Evolutionary conservation across 2,329 filamentous ascomycete genomes (phyloP), one percentile per base, ranked within the genome.

Genomic region (Microdochium bolleyi): DNA sequence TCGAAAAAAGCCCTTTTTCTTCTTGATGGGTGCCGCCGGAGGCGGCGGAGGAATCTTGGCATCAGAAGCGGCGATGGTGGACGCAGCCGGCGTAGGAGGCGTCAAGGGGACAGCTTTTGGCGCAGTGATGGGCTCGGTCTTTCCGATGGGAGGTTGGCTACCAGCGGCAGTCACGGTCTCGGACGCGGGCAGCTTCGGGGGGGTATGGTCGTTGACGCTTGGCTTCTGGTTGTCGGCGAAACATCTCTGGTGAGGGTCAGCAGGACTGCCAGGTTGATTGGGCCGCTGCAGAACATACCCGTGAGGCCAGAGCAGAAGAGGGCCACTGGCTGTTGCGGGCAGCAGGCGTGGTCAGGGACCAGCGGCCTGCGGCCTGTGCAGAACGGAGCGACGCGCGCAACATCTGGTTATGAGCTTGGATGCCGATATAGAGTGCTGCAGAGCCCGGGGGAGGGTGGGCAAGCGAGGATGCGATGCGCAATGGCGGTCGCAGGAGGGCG

Each of bases 331-430:
- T 79, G 68, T 83, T 81, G 68, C 76, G 79, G 68, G 72, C 71
- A 61, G 73, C 72, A 65, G 73, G 70, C 63, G 77, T 73, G 68
- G 73, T 73, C 67, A 73, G 63, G 64, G 79, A 73, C 72, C 73
- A 77, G 68, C 73, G 72, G 72, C 77, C 73, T 68, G 83, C 71
- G 64, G 76, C 74, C 76, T 76, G 81, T 67, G 78, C 78, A 69
- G 82, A 83, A 74, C 77, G 80, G 74, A 85, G 73, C 71, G 82
- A 84, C 70, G 80, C 81, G 75, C 82, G 83, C 79, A 86, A 78
- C 83, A 86, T 86, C 30, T 30, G 24, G 25, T 11, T 22, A 49
- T 30, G 24, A 27, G 19, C 25, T 49, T 21, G 22, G 7, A n/a
- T 16, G n/a, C 14, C 24, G 48, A n/a, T 25, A n/a, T 30, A 22